Evolutionary conservation across 1,284 basidiomycete species (phyloP), one percentile per base, ranked within the genome.

Genomic region (Calocybe gambosa): DNA sequence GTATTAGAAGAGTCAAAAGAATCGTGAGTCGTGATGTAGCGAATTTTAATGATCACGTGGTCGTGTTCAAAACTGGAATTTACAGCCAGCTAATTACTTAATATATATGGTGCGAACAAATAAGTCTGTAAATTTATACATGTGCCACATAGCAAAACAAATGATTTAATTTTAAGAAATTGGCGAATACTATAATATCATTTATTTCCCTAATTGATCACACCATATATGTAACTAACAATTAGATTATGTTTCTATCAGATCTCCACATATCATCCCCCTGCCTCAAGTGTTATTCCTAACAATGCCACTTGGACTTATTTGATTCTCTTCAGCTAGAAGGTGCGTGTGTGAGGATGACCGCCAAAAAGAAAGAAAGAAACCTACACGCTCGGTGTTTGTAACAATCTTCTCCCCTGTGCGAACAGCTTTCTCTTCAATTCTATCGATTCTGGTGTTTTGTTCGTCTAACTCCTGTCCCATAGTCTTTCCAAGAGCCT

Each of bases 401-500:
- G 70, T 71, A 65, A 75, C 75, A 52, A 90, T 72, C 53, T 68
- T 76, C 52, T 69, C 70, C 58, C 88, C 85, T 41, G 89, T 66
- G 39, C 61, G 70, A 45, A 75, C 77, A 8, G 85, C 75, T 73
- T 92, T 92, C 54, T 76, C 71, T 46, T 77, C 74, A 50, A 93
- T 81, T 37, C 71, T 71, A 39, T 80, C 78, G 42, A 93, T 80
- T 47, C 88, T 75, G 1, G 58, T 55, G 66, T 88, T 92, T 71
- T 93, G 90, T 21, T 67, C 68, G 56, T 90, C 85, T 41, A 92
- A 74, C 58, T 92, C 89, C 52, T 85, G 74, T 26, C 89, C 83
- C 83, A 93, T 92, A 6, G 91, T 85, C 52, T 76, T 76, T 2
- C 90, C 91, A 19, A 98, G 70, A 20, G 82, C 80, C 68, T 93